Evolutionary conservation across 805 yeast species (phyloP), one percentile per base, ranked within the genome.

Genomic region (Cyberlindnera mississippiensis): DNA sequence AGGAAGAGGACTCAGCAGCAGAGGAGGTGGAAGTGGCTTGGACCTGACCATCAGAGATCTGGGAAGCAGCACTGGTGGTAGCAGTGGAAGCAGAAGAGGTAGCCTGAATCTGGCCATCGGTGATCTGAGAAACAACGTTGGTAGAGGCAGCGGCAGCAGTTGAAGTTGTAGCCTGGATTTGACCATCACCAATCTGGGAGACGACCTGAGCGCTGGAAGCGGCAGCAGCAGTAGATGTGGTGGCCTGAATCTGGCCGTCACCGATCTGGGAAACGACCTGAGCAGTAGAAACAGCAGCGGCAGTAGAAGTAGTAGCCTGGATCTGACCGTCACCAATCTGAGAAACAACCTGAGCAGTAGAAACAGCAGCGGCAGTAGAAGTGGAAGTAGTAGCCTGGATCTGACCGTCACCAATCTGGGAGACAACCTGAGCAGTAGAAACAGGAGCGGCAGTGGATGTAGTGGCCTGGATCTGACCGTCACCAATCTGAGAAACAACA

Each of bases 401-500:
- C 55, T 71, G 74, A 45, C 76, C 77, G 48, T 73, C 78, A 37
- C 66, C 63, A 46, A 71, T 71, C 56, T 67, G 72, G 33, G 72
- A 59, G 20, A 62, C 59, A 37, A 71, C 67, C 44, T 38, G 38
- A 22, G 49, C 49, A 28, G 48, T 38, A 39, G 67, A 68, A 16
- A 61, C 58, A 68, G 66, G 55, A 33, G 70, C 62, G 19, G 46
- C 44, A 36, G 49, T 38, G 38, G 67, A 41, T 39, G 68, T 60
- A 44, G 73, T 43, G 45, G 75, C 72, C 61, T 77, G 82, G 57
- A 77, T 67, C 65, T 78, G 82, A 58, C 83, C 83, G 52, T 78
- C 49, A 24, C 72, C 72, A 44, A 78, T 78, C 63, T 76, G 82
- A 48, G 78, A 66, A 39, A 78, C 64, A 46, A 66, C 75, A 28